Evolutionary conservation across 2,329 filamentous ascomycete genomes (phyloP).

Genomic region (Aspergillus alliaceus): DNA sequence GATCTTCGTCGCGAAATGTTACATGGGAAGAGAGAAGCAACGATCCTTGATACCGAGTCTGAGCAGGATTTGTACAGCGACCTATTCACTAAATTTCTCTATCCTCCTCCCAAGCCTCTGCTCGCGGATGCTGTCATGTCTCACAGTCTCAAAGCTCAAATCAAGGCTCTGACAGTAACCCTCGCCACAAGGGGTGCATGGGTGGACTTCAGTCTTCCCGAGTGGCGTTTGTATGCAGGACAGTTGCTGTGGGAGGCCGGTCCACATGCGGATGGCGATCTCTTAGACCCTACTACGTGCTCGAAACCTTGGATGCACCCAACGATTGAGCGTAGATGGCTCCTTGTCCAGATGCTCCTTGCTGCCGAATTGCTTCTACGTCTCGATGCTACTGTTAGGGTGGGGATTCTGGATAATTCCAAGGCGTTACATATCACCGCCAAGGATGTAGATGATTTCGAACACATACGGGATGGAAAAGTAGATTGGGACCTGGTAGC

Average conservation of each 20-base stretch:
- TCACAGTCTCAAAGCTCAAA: conserved; percentile 45
- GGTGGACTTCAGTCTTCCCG: conserved; percentile 48
- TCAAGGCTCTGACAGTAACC: conserved; percentile 45
- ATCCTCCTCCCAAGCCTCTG: conserved; percentile 33
- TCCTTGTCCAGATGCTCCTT: conserved; percentile 56
- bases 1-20: conserved; percentile 37
- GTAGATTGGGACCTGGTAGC: conserved; percentile 58
- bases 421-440: conserved; percentile 42
- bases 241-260: conserved; percentile 46
- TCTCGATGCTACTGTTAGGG: conserved; percentile 49
- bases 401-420: conserved; percentile 41
- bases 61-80: conserved; percentile 32
- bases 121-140: conserved; percentile 24
- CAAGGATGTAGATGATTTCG: conserved; percentile 47
- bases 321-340: conserved; percentile 50
- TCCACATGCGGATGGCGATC: conserved; percentile 38
- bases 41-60: conserved; percentile 36
- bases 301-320: conserved; percentile 26
- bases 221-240: conserved; percentile 48
- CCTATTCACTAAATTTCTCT: conserved; percentile 41
- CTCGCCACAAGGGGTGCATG: conserved; percentile 46
- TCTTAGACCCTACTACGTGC: conserved; percentile 15
- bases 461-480: conserved; percentile 51
- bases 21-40: conserved; percentile 28
- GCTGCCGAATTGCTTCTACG: conserved; percentile 56